Conservation (phyloP, 179 eudicot species). For the Drosera spatulata region DNA sequence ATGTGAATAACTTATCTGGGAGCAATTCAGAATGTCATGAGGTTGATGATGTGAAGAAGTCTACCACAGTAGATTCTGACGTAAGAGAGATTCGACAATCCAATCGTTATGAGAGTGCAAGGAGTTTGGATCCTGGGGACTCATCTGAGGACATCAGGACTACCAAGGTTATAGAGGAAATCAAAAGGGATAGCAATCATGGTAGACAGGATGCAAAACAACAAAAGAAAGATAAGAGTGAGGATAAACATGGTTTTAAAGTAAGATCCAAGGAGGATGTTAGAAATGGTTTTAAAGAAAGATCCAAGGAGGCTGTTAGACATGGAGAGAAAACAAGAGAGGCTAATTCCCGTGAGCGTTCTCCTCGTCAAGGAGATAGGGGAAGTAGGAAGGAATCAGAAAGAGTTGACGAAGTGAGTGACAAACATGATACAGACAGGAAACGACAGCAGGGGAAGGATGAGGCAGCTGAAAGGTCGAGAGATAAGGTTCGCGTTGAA, state of each 20-base stretch:
- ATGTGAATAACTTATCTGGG: slow-evolving; percentile 13
- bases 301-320: slow-evolving; percentile 41
- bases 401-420: slow-evolving; percentile 36
- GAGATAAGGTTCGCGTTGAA: slow-evolving; percentile 47
- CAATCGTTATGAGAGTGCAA: slow-evolving; percentile 34
- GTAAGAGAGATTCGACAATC: slow-evolving; percentile 32
- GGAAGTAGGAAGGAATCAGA: slow-evolving; percentile 41
- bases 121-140: slow-evolving; percentile 33
- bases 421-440: slow-evolving; percentile 39
- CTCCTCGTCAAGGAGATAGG: slow-evolving; percentile 35
- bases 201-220: slow-evolving; percentile 43
- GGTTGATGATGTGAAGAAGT: slow-evolving; percentile 17
- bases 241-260: slow-evolving; percentile 30
- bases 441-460: slow-evolving; percentile 48
- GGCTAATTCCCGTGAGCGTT: slow-evolving; percentile 44
- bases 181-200: slow-evolving; percentile 35
- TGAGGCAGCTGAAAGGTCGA: slow-evolving; percentile 51
- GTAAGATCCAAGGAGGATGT: slow-evolving; percentile 52
- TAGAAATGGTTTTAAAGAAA: slow-evolving; percentile 25
- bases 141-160: slow-evolving; percentile 22
- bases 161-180: slow-evolving; percentile 27
- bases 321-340: slow-evolving; percentile 45
- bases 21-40: slow-evolving; percentile 25
- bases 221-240: slow-evolving; percentile 30
- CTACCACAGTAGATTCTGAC: slow-evolving; percentile 23